Evolutionary conservation across 345 rosid genomes (phyloP), one percentile per base, ranked within the genome.

Genomic region (Syzygium grande): DNA sequence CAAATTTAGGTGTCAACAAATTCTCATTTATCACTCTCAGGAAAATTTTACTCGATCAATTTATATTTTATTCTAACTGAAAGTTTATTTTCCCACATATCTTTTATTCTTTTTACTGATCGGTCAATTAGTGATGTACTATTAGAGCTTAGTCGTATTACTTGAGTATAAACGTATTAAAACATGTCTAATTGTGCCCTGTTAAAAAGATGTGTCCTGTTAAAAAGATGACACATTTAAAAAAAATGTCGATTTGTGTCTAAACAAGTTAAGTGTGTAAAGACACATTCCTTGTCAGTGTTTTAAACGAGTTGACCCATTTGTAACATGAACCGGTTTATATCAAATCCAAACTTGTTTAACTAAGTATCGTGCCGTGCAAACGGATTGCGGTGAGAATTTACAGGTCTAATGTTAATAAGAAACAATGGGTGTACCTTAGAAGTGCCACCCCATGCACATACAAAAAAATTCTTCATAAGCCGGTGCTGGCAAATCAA

Each of bases 221-320:
- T 7, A 65, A 34, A 68, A 68, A 34, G 23, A 68, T 34, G 23
- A 17, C 13, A 34, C 0, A 7, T 34, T 68, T 23, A 15, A 2
- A 68, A 30, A 30, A 5, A 30, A 2, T n/a, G 3, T 1, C 4
- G 77, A 15, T 65, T 7, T 1, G 3, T 68, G 11, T 30, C 79
- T 16, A 30, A 30, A 30, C 6, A 0, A 23, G 11, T 68, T 34
- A 16, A 30, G 43, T 1, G 9, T 10, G 43, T 34, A 9, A 8
- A 65, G 2, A 30, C 22, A 30, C 1, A 30, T 16, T 16, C 17
- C 9, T 65, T 0, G 3, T 2, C 1, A n/a, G 4, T 16, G 12
- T 65, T 23, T 65, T 14, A 65, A 30, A 17, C 3, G 23, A 65
- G 78, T 38, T 2, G 34, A 65, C 22, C 9, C 11, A 34, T 30